phyloP scores from a whole-genome alignment of 2,329 filamentous ascomycete genomes.

The Fusarium sp. region DNA sequence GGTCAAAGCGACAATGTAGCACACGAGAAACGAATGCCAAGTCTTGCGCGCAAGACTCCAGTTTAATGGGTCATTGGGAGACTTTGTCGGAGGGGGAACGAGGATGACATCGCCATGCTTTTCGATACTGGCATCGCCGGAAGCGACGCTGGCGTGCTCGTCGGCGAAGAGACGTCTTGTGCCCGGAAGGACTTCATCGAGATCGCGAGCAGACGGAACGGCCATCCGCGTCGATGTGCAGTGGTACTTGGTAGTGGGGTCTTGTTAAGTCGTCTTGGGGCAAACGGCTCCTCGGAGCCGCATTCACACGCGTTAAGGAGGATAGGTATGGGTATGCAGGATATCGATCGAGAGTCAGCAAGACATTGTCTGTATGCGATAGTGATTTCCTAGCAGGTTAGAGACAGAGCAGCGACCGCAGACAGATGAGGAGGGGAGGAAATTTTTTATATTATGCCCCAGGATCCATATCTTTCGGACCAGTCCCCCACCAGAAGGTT shows the following conservation, averaged over 20 bases:
- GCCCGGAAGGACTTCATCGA: slow-evolving; percentile 45
- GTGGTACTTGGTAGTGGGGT: background rate
- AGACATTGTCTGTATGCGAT: slow-evolving; percentile 19
- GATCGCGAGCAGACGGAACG: slow-evolving; percentile 26
- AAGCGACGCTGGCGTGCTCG: slow-evolving; percentile 40
- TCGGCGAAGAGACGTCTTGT: slow-evolving; percentile 45
- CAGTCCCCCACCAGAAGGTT: slow-evolving; percentile 15
- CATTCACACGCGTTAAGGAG: slow-evolving; percentile 36
- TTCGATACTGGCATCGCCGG: slow-evolving; percentile 39
- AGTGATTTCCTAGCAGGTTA: background rate
- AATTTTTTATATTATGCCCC: slow-evolving; percentile 24
- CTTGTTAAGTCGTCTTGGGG: slow-evolving; percentile 15
- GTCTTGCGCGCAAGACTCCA: slow-evolving; percentile 60
- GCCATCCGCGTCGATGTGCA: slow-evolving; percentile 33
- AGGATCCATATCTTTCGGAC: slow-evolving; percentile 18
- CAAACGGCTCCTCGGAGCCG: slow-evolving; percentile 38
- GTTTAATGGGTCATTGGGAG: slow-evolving; percentile 63
- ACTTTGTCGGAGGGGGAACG: slow-evolving; percentile 63
- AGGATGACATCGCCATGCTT: slow-evolving; percentile 59
- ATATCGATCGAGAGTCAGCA: slow-evolving; percentile 35
- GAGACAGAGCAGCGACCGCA: background rate
- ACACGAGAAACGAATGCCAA: slow-evolving; percentile 62
- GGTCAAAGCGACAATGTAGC: slow-evolving; percentile 64
- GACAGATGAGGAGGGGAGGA: background rate
- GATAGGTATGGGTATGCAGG: slow-evolving; percentile 31